Evolutionary conservation across 2,329 filamentous ascomycete species (phyloP), one percentile per base, ranked within the genome.

Genomic region (Alternaria sp.): DNA sequence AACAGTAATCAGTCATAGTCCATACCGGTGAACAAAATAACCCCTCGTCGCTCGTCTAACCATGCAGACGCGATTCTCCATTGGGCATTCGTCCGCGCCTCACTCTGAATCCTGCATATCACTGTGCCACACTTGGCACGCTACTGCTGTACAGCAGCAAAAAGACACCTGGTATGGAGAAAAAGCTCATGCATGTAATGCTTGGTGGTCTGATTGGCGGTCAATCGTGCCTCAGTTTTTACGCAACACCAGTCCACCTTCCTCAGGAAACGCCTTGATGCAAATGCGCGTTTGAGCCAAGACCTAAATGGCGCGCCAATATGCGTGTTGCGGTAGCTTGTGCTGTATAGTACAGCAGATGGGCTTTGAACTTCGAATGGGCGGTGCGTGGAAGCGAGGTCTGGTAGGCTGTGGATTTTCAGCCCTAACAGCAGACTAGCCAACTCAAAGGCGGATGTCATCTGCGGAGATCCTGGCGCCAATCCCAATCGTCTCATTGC

Each of bases 251-350:
- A 46, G 22, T 28, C 34, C 36, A 14, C 16, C 32, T 41, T 38
- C 27, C 14, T 45, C 51, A 36, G 34, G 30, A 34, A 48, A 28
- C 45, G 36, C 52, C 46, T 22, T 34, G 32, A 40, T 51, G 38
- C 40, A 41, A 16, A 12, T 46, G 30, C 34, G 34, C 25, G 48
- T 60, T 57, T 57, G 40, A 60, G 46, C 54, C 54, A 60, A 41
- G 48, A 52, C 12, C 1, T 25, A 4, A 4, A 52, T n/a, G 46
- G n/a, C 41, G 41, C 28, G 48, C 7, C 32, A 43, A 22, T 2
- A 18, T 38, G 30, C 46, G 32, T 18, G 22, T 50, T 50, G 28
- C 14, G 48, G 45, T 28, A 48, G 40, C 54, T 40, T 20, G 46
- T 34, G 22, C 46, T 48, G 27, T 30, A 6, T 10, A 12, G 30